A percentile compares a stretch with the other conserved stretches of the same genome.
Conservation (phyloP, 2,329 filamentous ascomycete genomes). For the Colletotrichum tofieldiae region DNA sequence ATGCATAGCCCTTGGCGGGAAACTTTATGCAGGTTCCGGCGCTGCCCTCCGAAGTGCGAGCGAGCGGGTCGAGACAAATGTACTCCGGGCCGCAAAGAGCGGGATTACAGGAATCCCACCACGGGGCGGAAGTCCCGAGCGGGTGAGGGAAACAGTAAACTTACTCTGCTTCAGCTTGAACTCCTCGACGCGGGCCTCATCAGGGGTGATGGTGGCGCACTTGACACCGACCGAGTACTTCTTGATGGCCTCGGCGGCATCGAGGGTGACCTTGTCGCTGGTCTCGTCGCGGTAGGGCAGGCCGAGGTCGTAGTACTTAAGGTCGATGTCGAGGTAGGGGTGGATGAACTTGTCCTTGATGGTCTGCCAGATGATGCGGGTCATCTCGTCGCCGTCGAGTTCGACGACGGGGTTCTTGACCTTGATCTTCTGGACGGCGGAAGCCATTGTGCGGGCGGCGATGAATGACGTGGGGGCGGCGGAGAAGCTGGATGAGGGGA, state of each 20-base stretch:
- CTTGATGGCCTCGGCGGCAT: conserved; percentile 97
- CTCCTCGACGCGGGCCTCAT: conserved; percentile 96
- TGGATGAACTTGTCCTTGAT: conserved; percentile 99
- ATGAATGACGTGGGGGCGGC: conserved; percentile 41
- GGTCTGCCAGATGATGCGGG: conserved; percentile 97
- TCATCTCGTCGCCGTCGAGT: conserved; percentile 97
- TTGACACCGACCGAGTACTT: conserved; percentile 99
- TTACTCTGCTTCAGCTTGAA: conserved; percentile 98
- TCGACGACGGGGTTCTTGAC: conserved; percentile 99
- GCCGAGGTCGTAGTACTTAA: conserved; percentile 98
- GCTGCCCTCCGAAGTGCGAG: conserved; percentile 24
- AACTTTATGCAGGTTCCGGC: conserved; percentile 29
- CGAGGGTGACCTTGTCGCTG: conserved; percentile 94
- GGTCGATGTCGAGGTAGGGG: conserved; percentile 95
- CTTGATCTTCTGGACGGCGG: conserved; percentile 87
- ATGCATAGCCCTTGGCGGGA: neutral
- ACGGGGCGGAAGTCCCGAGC: neutral
- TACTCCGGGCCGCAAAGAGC: conserved; percentile 3
- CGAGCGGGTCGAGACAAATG: conserved; percentile 18
- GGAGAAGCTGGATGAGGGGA: conserved; percentile 25
- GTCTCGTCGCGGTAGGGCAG: conserved; percentile 96
- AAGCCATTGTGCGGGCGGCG: conserved; percentile 66
- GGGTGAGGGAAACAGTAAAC: conserved; percentile 50
- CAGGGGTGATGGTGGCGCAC: conserved; percentile 98
- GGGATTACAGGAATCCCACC: neutral